Percentiles rank a stretch among this genome's conserved stretches.
These are phyloP conservation scores for Paratinospora sagittata DNA, from an alignment of 164 flowering plant genomes.

Conservation along the genomic window DNA sequence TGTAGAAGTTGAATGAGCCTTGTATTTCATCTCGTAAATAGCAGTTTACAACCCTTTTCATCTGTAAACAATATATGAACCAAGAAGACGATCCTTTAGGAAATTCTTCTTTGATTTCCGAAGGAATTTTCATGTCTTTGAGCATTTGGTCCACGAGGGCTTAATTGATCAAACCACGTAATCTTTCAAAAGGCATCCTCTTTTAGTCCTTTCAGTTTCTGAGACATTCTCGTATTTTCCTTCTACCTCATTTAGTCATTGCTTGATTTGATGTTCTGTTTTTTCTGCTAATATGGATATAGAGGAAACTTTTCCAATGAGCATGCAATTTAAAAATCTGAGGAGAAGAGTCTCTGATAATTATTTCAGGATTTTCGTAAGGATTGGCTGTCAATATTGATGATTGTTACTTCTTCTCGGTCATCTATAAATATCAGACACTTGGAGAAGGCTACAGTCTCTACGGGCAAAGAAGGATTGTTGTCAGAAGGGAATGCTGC, in stretches of 20 bases:
- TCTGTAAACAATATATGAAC: too few species aligned
- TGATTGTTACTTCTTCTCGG: slow-evolving; percentile 93
- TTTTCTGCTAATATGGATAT: not conserved
- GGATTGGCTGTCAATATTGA: slow-evolving; percentile 89
- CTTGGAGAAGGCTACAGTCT: slow-evolving; percentile 95
- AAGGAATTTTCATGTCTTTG: not conserved
- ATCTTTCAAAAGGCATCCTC: not conserved
- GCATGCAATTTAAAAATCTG: not conserved
- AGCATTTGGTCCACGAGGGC: not conserved
- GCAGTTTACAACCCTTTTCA: too few species aligned
- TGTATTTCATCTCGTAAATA: too few species aligned
- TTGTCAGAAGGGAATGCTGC: slow-evolving; percentile 94
- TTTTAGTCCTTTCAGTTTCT: not conserved
- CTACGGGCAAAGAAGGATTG: slow-evolving; percentile 99
- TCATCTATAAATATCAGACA: slow-evolving; percentile 96
- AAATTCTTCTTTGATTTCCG: not conserved
- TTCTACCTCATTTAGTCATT: not conserved
- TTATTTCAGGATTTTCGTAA: slow-evolving; percentile 69
- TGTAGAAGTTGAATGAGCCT: too few species aligned
- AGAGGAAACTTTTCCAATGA: not conserved
- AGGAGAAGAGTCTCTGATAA: not conserved
- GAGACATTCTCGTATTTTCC: not conserved
- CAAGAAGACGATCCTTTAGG: too few species aligned
- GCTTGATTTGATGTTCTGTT: not conserved
- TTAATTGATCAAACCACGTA: not conserved